Base-by-base conservation (phyloP, 495 filamentous ascomycete genomes). In the Podospora tetraspora region DNA sequence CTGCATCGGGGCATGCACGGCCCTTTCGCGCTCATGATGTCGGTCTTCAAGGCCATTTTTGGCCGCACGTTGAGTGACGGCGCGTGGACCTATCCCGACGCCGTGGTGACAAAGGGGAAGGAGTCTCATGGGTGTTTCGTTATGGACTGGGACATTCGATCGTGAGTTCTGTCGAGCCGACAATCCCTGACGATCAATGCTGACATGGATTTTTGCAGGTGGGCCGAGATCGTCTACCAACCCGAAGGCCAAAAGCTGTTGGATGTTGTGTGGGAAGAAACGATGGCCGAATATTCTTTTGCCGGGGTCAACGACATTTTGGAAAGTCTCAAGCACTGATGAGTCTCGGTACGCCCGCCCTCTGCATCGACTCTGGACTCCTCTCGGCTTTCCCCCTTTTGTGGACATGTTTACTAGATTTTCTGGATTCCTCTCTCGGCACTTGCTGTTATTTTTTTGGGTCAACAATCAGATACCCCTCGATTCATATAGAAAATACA, bases 11-110 rank as follows among this genome's bases (percentile, higher is more conserved):
- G 59, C 7, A 23, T 63, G 13, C 9, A 59, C n/a, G 68, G 68
- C 4, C 10, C 37, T 11, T 5, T 34, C 19, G 11, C n/a, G 0
- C 0, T 57, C 13, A 43, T 66, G 5, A 23, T 66, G 19, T 1
- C 16, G 21, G 8, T 16, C 1, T 43, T 10, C 58, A 66, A 66
- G 58, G 6, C 22, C 7, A 22, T 66, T n/a, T 52, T 73, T 4
- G 80, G 69, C 0, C 67, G 80, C 13, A 73, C 71, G 11, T 64
- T 75, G 25, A 73, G 57, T 2, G 70, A 75, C 34, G 77, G 79
- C 5, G 77, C 80, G 24, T 70, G 75, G 22, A 75, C 75, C 21
- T 78, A 78, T 68, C 58, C 77, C n/a, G 79, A 84, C 71, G 79
- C 78, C 0, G 72, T 70, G 6, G 70, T 80, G 0, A 66, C 68